Percentiles rank a stretch among this genome's conserved stretches.
phyloP scores from a whole-genome alignment of 2,329 filamentous ascomycete species.

The Microcera coccophila region DNA sequence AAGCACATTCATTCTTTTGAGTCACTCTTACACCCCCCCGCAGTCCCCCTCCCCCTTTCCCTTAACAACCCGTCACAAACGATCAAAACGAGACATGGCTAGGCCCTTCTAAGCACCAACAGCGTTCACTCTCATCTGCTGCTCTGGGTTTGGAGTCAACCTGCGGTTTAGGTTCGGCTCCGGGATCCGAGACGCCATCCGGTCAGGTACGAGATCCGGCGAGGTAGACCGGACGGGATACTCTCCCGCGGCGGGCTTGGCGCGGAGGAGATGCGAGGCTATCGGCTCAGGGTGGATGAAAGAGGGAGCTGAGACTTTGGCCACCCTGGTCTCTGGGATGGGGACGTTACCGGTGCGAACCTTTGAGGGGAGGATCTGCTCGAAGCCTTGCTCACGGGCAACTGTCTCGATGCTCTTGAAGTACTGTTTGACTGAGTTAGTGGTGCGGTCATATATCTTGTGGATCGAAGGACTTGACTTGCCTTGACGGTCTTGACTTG shows the following conservation, averaged over 20 bases:
- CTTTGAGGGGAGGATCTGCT: constrained; percentile 54
- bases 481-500: constrained; percentile 70
- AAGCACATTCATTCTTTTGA: too few relatives aligned
- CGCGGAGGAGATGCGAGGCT: constrained; percentile 52
- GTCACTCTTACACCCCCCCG: too few relatives aligned
- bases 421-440: constrained; percentile 54
- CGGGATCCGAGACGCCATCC: constrained; percentile 56
- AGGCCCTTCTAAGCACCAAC: constrained; percentile 13
- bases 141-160: constrained; percentile 48
- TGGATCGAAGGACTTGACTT: too few relatives aligned
- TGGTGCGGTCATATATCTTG: not conserved
- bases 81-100: not conserved
- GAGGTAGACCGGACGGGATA: constrained; percentile 54
- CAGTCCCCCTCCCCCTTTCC: too few relatives aligned
- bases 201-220: constrained; percentile 58
- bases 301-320: constrained; percentile 42
- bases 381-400: constrained; percentile 53
- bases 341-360: constrained; percentile 50
- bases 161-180: constrained; percentile 44
- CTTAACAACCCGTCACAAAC: too few relatives aligned
- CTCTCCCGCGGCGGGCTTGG: constrained; percentile 52
- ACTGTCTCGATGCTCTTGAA: constrained; percentile 69
- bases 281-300: constrained; percentile 54
- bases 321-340: constrained; percentile 38
- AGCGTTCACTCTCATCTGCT: constrained; percentile 27